phyloP scores from a whole-genome alignment of 2,329 filamentous ascomycete genomes.

The Ophiostoma pallidulum region DNA sequence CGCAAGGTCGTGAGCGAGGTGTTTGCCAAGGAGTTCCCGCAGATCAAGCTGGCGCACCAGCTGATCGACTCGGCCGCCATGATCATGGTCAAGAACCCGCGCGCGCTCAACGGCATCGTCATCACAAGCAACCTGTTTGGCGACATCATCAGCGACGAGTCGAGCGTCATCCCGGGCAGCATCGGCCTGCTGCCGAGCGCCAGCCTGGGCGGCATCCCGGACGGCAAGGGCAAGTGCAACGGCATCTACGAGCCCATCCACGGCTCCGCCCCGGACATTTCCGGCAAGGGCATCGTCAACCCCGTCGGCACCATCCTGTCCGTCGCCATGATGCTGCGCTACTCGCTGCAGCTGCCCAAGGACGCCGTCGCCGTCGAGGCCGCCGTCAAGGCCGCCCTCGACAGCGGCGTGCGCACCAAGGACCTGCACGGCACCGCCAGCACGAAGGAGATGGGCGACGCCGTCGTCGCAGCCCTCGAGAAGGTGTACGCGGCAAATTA shows the following conservation, averaged over 20 bases:
- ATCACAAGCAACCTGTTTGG: conserved; percentile 93
- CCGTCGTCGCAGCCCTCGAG: conserved; percentile 64
- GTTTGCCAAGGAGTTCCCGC: conserved; percentile 81
- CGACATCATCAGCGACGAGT: conserved; percentile 93
- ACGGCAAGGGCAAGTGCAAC: conserved; percentile 75
- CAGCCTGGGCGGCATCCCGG: conserved; percentile 75
- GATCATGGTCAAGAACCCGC: conserved; percentile 93
- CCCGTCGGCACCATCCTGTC: conserved; percentile 87
- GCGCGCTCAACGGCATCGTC: conserved; percentile 77
- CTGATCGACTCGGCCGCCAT: conserved; percentile 95
- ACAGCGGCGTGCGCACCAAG: conserved; percentile 66
- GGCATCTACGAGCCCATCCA: conserved; percentile 98
- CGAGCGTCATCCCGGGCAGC: conserved; percentile 84
- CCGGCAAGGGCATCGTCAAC: conserved; percentile 83
- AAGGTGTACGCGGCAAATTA: conserved; percentile 51
- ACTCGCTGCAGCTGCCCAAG: conserved; percentile 70
- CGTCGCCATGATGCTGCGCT: conserved; percentile 90
- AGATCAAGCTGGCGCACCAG: conserved; percentile 76
- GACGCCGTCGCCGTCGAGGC: conserved; percentile 73
- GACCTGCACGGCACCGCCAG: conserved; percentile 72
- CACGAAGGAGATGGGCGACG: conserved; percentile 70
- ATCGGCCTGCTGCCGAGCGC: conserved; percentile 83
- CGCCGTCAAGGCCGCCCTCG: conserved; percentile 71
- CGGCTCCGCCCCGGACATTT: conserved; percentile 88
- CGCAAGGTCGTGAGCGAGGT: conserved; percentile 76